A percentile compares a stretch with the other conserved stretches of the same genome.
phyloP scores from a whole-genome alignment of 768 basidiomycete species.

The Tylopilus intermedius region DNA sequence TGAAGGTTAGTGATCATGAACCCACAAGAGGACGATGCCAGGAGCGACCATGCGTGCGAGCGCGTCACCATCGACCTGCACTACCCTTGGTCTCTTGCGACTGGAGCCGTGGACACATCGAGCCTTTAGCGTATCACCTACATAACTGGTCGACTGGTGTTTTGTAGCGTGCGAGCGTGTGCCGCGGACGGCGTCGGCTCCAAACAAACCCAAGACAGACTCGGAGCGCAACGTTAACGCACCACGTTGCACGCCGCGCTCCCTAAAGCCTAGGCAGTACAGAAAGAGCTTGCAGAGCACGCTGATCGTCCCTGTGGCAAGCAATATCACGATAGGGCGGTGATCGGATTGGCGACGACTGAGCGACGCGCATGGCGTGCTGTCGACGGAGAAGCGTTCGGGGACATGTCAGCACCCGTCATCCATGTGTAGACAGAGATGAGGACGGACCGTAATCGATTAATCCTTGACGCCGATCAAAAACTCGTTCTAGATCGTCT shows the following conservation, averaged over 20 bases:
- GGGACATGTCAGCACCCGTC: not conserved
- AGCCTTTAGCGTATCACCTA: constrained; percentile 7
- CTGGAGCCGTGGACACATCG: constrained; percentile 1
- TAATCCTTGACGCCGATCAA: too few species aligned
- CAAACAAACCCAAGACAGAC: not conserved
- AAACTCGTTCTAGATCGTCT: too few species aligned
- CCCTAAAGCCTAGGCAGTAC: not conserved
- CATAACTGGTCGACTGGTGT: constrained; percentile 19
- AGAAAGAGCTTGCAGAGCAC: not conserved
- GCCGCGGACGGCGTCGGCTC: not conserved
- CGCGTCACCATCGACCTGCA: too few species aligned
- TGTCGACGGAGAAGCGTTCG: not conserved
- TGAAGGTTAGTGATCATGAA: too few species aligned
- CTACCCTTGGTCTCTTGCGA: not conserved
- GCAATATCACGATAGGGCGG: constrained; percentile 1
- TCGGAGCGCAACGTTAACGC: not conserved
- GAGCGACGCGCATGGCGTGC: constrained; percentile 1
- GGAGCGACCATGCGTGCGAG: too few species aligned
- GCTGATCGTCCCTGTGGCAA: not conserved
- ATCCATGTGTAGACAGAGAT: constrained; percentile 1
- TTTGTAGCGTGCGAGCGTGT: constrained; percentile 13
- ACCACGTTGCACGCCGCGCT: constrained; percentile 8
- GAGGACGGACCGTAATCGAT: too few species aligned
- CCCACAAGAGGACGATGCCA: too few species aligned
- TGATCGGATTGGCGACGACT: constrained; percentile 13